These are phyloP conservation scores for Dothideomycetidae sp. DNA, from an alignment of 2,329 filamentous ascomycete genomes.

Conservation along the genomic window DNA sequence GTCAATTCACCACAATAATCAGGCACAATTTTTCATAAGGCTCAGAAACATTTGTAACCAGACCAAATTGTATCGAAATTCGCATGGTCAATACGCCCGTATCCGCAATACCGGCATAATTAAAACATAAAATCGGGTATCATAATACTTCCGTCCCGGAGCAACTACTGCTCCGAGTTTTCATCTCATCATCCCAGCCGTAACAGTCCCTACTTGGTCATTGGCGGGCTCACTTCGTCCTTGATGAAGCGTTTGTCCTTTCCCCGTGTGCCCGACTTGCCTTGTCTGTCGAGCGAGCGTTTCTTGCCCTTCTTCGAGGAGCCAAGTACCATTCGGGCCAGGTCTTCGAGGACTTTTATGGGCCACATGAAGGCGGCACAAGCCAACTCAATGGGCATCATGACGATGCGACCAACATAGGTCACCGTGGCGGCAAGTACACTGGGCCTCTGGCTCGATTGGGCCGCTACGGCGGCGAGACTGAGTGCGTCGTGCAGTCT, in stretches of 20 bases:
- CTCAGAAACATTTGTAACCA: too few relatives aligned
- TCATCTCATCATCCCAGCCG: too few relatives aligned
- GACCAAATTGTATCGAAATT: too few relatives aligned
- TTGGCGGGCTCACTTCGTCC: slow-evolving; percentile 5
- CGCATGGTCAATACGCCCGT: too few relatives aligned
- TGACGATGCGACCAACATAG: slow-evolving; percentile 4
- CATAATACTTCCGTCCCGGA: too few relatives aligned
- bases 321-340: slow-evolving; percentile 4
- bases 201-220: neutral
- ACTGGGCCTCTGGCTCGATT: slow-evolving; percentile 20
- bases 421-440: slow-evolving; percentile 14
- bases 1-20: too few relatives aligned
- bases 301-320: slow-evolving; percentile 5
- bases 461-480: slow-evolving; percentile 61
- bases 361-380: slow-evolving; percentile 6
- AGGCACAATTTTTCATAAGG: too few relatives aligned
- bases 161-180: too few relatives aligned
- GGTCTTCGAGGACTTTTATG: slow-evolving; percentile 6
- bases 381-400: slow-evolving; percentile 7
- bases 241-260: slow-evolving; percentile 4
- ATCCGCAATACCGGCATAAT: too few relatives aligned
- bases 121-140: too few relatives aligned
- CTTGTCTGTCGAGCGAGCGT: neutral
- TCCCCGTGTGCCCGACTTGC: neutral
- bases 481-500: slow-evolving; percentile 64